These are phyloP conservation scores for Fusarium sambucinum DNA, from an alignment of 2,329 filamentous ascomycete genomes.

Conservation along the genomic window DNA sequence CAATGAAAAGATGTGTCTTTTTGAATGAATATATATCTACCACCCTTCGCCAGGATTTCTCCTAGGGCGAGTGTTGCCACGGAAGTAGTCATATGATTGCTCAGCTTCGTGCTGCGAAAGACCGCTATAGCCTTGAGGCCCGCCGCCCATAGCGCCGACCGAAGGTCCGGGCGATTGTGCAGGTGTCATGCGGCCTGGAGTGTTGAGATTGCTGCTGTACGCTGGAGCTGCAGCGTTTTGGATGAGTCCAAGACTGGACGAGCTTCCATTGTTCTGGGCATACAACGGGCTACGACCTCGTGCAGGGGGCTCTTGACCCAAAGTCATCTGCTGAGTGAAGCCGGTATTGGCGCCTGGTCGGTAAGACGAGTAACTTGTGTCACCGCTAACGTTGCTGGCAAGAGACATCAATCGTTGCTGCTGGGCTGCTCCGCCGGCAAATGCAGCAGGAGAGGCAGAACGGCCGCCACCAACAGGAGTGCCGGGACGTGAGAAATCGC, in stretches of 20 bases:
- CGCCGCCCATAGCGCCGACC: constrained; percentile 66
- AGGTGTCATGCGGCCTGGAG: constrained; percentile 43
- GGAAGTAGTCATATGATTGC: constrained; percentile 68
- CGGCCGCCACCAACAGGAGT: constrained; percentile 56
- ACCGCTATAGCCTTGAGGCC: constrained; percentile 70
- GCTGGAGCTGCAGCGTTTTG: constrained; percentile 66
- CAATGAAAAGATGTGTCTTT: constrained; percentile 22
- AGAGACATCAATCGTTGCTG: constrained; percentile 47
- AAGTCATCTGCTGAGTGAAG: constrained; percentile 44
- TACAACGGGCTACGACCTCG: constrained; percentile 64
- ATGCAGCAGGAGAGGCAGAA: constrained; percentile 48
- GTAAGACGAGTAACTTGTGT: constrained; percentile 50
- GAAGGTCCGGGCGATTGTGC: constrained; percentile 56
- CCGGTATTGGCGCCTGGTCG: constrained; percentile 37
- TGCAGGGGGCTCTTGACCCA: constrained; percentile 42
- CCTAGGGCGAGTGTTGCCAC: constrained; percentile 52
- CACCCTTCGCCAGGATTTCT: constrained; percentile 56
- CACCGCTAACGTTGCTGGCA: constrained; percentile 42
- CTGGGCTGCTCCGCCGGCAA: constrained; percentile 47
- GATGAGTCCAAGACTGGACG: constrained; percentile 66
- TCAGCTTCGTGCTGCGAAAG: constrained; percentile 65
- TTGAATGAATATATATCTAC: constrained; percentile 43
- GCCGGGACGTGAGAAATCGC: constrained; percentile 62
- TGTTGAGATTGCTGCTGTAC: constrained; percentile 50
- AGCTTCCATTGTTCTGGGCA: constrained; percentile 64